Evolutionary conservation across 2,329 filamentous ascomycete genomes (phyloP).

Genomic region (Cladosporium sp.): DNA sequence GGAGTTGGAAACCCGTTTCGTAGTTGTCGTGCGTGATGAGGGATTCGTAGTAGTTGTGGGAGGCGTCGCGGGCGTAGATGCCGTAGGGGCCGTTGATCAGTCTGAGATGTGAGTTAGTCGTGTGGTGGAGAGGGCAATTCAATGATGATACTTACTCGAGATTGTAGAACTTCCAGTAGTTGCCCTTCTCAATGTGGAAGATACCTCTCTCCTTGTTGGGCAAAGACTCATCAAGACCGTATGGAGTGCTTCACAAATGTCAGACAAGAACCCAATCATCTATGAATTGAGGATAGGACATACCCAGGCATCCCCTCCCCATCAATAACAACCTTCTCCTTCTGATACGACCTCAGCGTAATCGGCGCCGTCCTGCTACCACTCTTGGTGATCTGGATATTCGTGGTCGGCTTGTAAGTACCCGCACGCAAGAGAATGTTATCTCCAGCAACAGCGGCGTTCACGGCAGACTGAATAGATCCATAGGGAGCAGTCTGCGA

Average conservation of each 20-base stretch:
- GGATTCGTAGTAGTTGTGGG: slow-evolving; percentile 35
- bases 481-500: slow-evolving; percentile 39
- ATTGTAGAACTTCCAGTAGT: slow-evolving; percentile 46
- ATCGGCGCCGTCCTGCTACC: slow-evolving; percentile 40
- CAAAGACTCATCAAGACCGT: slow-evolving; percentile 37
- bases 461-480: slow-evolving; percentile 46
- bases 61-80: slow-evolving; percentile 33
- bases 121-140: too few species aligned
- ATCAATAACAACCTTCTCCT: slow-evolving; percentile 45
- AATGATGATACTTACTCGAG: slow-evolving; percentile 23
- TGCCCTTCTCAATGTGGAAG: slow-evolving; percentile 43
- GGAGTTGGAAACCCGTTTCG: slow-evolving; percentile 37
- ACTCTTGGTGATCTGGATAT: slow-evolving; percentile 46
- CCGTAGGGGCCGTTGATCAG: slow-evolving; percentile 38
- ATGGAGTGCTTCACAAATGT: slow-evolving; percentile 34
- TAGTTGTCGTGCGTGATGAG: slow-evolving; percentile 39
- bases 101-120: not conserved
- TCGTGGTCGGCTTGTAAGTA: slow-evolving; percentile 44
- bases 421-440: slow-evolving; percentile 43
- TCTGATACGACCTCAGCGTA: slow-evolving; percentile 40
- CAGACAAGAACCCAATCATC: too few species aligned
- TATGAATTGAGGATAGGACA: not conserved
- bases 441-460: slow-evolving; percentile 45
- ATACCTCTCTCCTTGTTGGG: slow-evolving; percentile 43
- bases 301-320: slow-evolving; percentile 35